These are phyloP conservation scores for Penicillium sp. DNA, from an alignment of 2,329 filamentous ascomycete species.

Conservation along the genomic window DNA sequence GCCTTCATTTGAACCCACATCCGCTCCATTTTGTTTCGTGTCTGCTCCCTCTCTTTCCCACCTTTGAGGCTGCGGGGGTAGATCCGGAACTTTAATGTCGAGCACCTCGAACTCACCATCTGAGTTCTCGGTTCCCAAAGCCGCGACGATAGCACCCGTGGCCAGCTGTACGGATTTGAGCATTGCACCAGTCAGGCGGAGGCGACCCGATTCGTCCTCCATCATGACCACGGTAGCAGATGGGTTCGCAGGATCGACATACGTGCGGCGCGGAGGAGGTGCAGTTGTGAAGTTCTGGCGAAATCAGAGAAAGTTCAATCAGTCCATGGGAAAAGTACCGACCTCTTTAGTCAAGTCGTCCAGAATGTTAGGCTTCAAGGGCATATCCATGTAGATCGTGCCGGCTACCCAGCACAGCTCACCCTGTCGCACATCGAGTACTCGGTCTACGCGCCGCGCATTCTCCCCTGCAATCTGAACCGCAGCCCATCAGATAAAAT, in stretches of 20 bases:
- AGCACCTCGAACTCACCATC: constrained; percentile 92
- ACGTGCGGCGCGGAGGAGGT: constrained; percentile 73
- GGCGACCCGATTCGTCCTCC: constrained; percentile 90
- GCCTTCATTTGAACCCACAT: constrained; percentile 37
- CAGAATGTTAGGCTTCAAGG: constrained; percentile 90
- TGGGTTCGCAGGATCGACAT: constrained; percentile 55
- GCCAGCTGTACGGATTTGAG: constrained; percentile 71
- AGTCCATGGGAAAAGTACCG: constrained; percentile 28
- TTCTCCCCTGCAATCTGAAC: constrained; percentile 68
- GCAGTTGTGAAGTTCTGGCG: constrained; percentile 81
- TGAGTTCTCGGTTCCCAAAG: constrained; percentile 87
- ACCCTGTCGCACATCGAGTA: constrained; percentile 92
- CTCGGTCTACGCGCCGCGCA: constrained; percentile 75
- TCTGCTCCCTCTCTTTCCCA: constrained; percentile 62
- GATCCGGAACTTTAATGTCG: constrained; percentile 82
- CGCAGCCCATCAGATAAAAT: background rate
- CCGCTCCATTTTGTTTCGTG: constrained; percentile 43
- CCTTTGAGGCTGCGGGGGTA: constrained; percentile 75
- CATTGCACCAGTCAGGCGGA: constrained; percentile 71
- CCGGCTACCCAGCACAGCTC: constrained; percentile 93
- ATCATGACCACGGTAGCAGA: constrained; percentile 69
- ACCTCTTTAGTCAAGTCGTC: constrained; percentile 94
- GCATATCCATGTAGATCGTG: constrained; percentile 97
- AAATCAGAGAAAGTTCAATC: constrained; percentile 12
- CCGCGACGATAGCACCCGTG: constrained; percentile 91